phyloP scores from a whole-genome alignment of 331 rosid genomes.

The Malus hybrid region DNA sequence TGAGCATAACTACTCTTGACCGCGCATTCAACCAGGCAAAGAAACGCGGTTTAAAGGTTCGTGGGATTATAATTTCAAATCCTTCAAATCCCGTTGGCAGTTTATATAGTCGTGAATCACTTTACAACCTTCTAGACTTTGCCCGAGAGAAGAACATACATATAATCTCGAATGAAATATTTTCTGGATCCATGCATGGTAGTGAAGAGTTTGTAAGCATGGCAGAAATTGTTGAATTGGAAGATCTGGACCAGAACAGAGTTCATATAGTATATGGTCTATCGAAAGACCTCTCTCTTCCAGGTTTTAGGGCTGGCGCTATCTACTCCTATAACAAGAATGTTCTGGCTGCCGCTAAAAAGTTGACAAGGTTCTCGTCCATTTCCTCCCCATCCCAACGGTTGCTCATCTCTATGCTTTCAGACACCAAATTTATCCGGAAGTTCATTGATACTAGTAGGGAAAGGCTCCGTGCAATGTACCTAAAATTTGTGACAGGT shows the following conservation, averaged over 20 bases:
- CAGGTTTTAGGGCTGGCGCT: constrained; percentile 64
- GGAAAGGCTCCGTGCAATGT: constrained; percentile 49
- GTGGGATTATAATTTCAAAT: constrained; percentile 73
- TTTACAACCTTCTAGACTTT: constrained; percentile 66
- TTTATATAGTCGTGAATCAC: constrained; percentile 47
- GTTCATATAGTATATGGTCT: constrained; percentile 71
- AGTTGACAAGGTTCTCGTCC: constrained; percentile 64
- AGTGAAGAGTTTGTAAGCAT: constrained; percentile 70
- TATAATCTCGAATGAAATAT: constrained; percentile 67
- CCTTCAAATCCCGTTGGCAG: constrained; percentile 79
- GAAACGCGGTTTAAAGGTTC: constrained; percentile 75
- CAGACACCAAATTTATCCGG: constrained; percentile 52
- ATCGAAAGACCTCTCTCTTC: constrained; percentile 73
- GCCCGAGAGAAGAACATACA: constrained; percentile 93
- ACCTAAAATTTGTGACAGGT: constrained; percentile 50
- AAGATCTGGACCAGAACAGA: constrained; percentile 57
- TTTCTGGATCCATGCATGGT: constrained; percentile 49
- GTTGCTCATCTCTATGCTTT: constrained; percentile 70
- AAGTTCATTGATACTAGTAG: constrained; percentile 40
- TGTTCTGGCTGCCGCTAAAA: constrained; percentile 57
- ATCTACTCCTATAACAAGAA: constrained; percentile 69
- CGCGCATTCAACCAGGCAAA: constrained; percentile 79
- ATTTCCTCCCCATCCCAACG: constrained; percentile 70
- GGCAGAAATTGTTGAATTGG: constrained; percentile 67
- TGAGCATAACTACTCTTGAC: constrained; percentile 58